phyloP scores from a whole-genome alignment of 2,329 filamentous ascomycete genomes.

The Diplodia scrobiculata region DNA sequence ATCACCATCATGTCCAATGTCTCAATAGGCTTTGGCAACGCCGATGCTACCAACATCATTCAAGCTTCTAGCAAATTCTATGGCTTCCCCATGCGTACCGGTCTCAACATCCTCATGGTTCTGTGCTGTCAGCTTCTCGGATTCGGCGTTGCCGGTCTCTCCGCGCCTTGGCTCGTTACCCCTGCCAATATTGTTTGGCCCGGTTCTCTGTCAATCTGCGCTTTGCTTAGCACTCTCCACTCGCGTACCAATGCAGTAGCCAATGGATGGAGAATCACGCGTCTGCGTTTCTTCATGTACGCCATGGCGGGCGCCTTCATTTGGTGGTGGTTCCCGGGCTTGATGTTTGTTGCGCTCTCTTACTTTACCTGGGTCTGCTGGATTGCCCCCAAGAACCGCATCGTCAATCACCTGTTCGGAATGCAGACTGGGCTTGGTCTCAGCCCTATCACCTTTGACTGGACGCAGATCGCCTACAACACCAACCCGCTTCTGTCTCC shows the following conservation, averaged over 20 bases:
- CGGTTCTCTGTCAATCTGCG: conserved; percentile 33
- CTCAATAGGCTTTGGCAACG: conserved; percentile 47
- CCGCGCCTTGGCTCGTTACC: conserved; percentile 34
- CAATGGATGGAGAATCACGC: conserved; percentile 36
- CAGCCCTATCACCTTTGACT: conserved; percentile 37
- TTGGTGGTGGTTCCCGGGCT: conserved; percentile 39
- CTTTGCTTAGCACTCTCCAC: conserved; percentile 37
- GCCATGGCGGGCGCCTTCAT: conserved; percentile 34
- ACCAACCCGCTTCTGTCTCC: conserved; percentile 37
- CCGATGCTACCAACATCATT: conserved; percentile 74
- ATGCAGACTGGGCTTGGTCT: conserved; percentile 35
- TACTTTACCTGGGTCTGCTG: conserved; percentile 38
- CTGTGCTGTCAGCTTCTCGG: conserved; percentile 30
- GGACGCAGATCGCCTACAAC: conserved; percentile 34
- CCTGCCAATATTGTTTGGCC: conserved; percentile 39
- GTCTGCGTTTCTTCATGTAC: conserved; percentile 36
- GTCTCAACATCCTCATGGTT: conserved; percentile 34
- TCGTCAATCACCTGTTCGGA: conserved; percentile 39
- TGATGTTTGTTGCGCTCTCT: conserved; percentile 32
- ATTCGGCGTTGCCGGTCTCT: conserved; percentile 36
- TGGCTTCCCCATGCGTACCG: conserved; percentile 42
- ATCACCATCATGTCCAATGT: conserved; percentile 68
- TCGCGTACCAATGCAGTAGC: conserved; percentile 33
- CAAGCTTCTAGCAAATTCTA: conserved; percentile 73
- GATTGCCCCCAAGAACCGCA: conserved; percentile 36